phyloP scores from a whole-genome alignment of 805 yeast genomes.

The Saccharomycopsis fibuligera region DNA sequence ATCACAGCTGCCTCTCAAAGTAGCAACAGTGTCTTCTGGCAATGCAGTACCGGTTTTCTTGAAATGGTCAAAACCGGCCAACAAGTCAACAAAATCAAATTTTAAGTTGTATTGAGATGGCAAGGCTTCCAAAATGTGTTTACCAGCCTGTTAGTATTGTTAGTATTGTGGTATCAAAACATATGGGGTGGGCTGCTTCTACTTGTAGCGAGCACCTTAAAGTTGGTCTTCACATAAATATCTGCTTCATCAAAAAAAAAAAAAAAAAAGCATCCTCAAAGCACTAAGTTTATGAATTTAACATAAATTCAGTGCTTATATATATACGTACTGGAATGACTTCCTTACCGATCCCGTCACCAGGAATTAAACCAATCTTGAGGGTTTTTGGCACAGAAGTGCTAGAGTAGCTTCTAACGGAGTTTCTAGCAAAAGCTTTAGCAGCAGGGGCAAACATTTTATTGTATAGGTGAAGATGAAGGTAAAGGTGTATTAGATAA shows the following conservation, averaged over 20 bases:
- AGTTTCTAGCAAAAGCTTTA: constrained; percentile 8
- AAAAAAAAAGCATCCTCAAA: too few relatives aligned
- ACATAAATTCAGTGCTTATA: too few relatives aligned
- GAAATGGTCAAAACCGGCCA: constrained; percentile 94
- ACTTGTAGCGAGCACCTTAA: too few relatives aligned
- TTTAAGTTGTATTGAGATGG: constrained; percentile 69
- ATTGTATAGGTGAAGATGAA: too few relatives aligned
- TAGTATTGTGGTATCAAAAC: too few relatives aligned
- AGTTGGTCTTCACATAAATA: too few relatives aligned
- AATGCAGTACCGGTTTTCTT: constrained; percentile 92
- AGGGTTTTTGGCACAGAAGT: constrained; percentile 39
- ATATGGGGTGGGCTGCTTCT: too few relatives aligned
- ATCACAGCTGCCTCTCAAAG: constrained; percentile 75
- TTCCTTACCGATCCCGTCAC: constrained; percentile 97
- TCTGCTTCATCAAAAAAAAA: too few relatives aligned
- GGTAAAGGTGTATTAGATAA: too few relatives aligned
- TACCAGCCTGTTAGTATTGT: constrained; percentile 54
- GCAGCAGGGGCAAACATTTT: constrained; percentile 3
- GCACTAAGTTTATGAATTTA: too few relatives aligned
- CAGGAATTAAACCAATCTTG: constrained; percentile 77
- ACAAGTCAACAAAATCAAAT: constrained; percentile 80
- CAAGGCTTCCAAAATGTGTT: constrained; percentile 74
- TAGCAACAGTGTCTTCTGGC: constrained; percentile 84
- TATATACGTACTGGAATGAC: constrained; percentile 67
- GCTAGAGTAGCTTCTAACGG: constrained; percentile 24